phyloP scores from a whole-genome alignment of 202 grass and related monocot genomes.

The Brachypodium distachyon region DNA sequence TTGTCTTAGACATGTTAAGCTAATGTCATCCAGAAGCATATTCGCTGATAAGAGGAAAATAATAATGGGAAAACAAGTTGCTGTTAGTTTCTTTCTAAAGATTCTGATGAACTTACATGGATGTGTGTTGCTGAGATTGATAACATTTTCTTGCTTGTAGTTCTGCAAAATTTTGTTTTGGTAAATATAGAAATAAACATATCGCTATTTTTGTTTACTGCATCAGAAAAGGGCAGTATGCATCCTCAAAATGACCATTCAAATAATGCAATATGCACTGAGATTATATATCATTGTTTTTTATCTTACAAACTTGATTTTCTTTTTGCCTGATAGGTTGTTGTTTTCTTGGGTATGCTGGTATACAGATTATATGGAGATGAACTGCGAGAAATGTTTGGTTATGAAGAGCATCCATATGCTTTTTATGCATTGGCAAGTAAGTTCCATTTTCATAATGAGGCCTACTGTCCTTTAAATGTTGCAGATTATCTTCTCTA shows the following conservation, averaged over 20 bases:
- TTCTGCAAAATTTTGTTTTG: not conserved
- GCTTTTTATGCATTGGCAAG: constrained; percentile 91
- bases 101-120: not conserved
- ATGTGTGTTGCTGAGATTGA: not conserved
- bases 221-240: not conserved
- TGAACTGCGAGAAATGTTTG: constrained; percentile 98
- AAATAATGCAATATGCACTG: not conserved
- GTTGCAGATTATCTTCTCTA: not conserved
- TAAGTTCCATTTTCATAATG: constrained; percentile 40
- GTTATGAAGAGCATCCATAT: constrained; percentile 94
- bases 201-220: not conserved
- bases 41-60: not conserved
- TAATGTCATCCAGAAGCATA: not conserved
- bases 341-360: constrained; percentile 88
- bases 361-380: constrained; percentile 98
- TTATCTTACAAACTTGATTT: constrained; percentile 21
- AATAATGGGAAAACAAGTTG: not conserved
- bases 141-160: not conserved
- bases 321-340: constrained; percentile 64
- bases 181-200: not conserved
- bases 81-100: not conserved
- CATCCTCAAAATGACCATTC: not conserved
- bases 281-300: constrained; percentile 5
- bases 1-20: too few species aligned
- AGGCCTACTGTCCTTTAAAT: constrained; percentile 9